These are phyloP conservation scores for Neofusicoccum umdonicola DNA, from an alignment of 2,329 filamentous ascomycete genomes.

Conservation along the genomic window DNA sequence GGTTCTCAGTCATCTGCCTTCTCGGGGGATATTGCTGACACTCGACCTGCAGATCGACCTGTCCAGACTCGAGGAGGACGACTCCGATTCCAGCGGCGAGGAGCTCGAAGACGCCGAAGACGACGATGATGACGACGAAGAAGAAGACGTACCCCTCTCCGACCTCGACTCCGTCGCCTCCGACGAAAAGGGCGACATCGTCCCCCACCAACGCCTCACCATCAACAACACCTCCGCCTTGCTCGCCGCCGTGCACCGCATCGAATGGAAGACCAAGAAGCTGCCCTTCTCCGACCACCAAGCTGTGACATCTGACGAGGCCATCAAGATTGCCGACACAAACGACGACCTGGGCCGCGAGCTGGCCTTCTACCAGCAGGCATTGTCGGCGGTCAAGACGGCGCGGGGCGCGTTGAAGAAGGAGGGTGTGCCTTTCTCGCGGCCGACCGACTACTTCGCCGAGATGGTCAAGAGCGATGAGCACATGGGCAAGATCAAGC, in stretches of 20 bases:
- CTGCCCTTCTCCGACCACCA: slow-evolving; percentile 83
- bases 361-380: slow-evolving; percentile 88
- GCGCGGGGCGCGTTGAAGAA: slow-evolving; percentile 74
- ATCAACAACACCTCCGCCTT: slow-evolving; percentile 97
- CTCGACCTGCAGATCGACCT: slow-evolving; percentile 22
- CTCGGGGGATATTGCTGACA: background rate
- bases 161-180: slow-evolving; percentile 77
- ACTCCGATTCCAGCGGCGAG: slow-evolving; percentile 27
- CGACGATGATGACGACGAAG: slow-evolving; percentile 63
- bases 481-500: slow-evolving; percentile 96
- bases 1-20: background rate
- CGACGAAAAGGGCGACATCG: slow-evolving; percentile 79
- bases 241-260: slow-evolving; percentile 73
- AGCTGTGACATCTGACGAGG: slow-evolving; percentile 65
- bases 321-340: slow-evolving; percentile 74
- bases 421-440: slow-evolving; percentile 80
- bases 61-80: slow-evolving; percentile 37
- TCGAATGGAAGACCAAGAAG: slow-evolving; percentile 65
- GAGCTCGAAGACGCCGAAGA: slow-evolving; percentile 50
- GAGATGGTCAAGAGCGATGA: slow-evolving; percentile 97
- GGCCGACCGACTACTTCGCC: slow-evolving; percentile 93
- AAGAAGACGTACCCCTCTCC: slow-evolving; percentile 81
- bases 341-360: slow-evolving; percentile 92
- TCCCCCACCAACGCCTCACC: slow-evolving; percentile 87
- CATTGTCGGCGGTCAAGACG: slow-evolving; percentile 71